Conservation (phyloP, 1,139 yeast species). For the Lodderomyces oxycetoniae region DNA sequence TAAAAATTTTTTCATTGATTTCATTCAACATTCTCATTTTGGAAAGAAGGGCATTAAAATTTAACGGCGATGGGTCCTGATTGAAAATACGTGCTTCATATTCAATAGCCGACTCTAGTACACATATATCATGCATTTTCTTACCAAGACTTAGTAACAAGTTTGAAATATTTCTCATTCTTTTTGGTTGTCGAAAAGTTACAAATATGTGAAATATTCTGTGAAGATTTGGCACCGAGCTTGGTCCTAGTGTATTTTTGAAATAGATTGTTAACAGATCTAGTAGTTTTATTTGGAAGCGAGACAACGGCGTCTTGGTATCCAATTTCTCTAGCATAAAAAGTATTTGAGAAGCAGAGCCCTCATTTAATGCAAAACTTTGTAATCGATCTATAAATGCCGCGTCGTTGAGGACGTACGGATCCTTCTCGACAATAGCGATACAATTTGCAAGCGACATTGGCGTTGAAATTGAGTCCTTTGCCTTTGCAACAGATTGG, state of each 20-base stretch:
- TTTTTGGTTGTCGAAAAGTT: conserved; percentile 21
- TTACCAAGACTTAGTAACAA: conserved; percentile 20
- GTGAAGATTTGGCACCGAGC: conserved; percentile 7
- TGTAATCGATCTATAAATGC: not conserved
- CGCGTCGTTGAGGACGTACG: not conserved
- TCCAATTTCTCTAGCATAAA: not conserved
- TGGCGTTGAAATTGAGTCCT: too few relatives aligned
- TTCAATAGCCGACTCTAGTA: conserved; percentile 18
- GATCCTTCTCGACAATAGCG: too few relatives aligned
- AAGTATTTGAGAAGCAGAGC: not conserved
- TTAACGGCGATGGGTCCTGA: conserved; percentile 12
- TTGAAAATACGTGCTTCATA: conserved; percentile 20
- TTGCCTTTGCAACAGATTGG: too few relatives aligned
- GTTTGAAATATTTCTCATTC: conserved; percentile 29
- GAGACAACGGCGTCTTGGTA: conserved; percentile 13
- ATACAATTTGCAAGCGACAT: too few relatives aligned
- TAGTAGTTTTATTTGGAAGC: conserved; percentile 19
- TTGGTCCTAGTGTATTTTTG: conserved; percentile 10
- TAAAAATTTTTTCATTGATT: conserved; percentile 5
- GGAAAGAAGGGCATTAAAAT: conserved; percentile 12
- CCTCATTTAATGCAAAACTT: not conserved
- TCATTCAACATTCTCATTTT: conserved; percentile 20
- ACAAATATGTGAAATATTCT: conserved; percentile 14
- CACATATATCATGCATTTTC: conserved; percentile 7
- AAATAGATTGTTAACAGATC: conserved; percentile 21